Conservation (phyloP, 2,329 filamentous ascomycete species). For the Daldinia sp. region DNA sequence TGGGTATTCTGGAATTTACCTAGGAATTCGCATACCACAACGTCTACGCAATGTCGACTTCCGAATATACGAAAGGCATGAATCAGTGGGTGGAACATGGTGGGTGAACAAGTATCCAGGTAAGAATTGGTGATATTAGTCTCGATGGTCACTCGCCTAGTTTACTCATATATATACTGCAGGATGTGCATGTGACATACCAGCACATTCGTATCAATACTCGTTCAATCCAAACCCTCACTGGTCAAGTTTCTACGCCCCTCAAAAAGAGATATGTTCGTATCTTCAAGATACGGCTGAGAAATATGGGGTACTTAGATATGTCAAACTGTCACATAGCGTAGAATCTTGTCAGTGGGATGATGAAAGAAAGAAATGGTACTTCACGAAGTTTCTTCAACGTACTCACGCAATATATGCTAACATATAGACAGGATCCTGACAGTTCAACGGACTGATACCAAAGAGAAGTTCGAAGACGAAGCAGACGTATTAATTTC, state of each 20-base stretch:
- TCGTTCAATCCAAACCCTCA: conserved; percentile 67
- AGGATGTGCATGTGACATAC: conserved; percentile 53
- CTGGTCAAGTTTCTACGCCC: conserved; percentile 66
- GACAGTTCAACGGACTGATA: conserved; percentile 51
- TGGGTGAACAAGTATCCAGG: conserved; percentile 55
- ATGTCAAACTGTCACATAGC: conserved; percentile 59
- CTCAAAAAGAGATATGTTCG: conserved; percentile 60
- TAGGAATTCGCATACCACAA: conserved; percentile 53
- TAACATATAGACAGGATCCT: conserved; percentile 49
- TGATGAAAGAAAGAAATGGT: conserved; percentile 56
- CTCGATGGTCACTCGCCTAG: background rate
- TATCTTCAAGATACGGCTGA: conserved; percentile 63
- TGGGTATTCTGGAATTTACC: conserved; percentile 54
- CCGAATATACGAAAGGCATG: conserved; percentile 53
- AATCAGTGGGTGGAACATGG: conserved; percentile 55
- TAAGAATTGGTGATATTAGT: conserved; percentile 20
- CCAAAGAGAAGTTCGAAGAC: conserved; percentile 56
- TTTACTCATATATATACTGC: conserved; percentile 19
- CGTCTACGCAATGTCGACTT: conserved; percentile 53
- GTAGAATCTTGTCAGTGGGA: conserved; percentile 59
- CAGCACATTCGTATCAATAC: conserved; percentile 67
- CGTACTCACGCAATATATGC: background rate
- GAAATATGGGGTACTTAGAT: conserved; percentile 60
- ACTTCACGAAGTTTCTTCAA: background rate
- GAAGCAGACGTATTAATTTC: conserved; percentile 57